These are phyloP conservation scores for Hansenula anomala DNA, from an alignment of 1,139 yeast genomes.

Conservation along the genomic window DNA sequence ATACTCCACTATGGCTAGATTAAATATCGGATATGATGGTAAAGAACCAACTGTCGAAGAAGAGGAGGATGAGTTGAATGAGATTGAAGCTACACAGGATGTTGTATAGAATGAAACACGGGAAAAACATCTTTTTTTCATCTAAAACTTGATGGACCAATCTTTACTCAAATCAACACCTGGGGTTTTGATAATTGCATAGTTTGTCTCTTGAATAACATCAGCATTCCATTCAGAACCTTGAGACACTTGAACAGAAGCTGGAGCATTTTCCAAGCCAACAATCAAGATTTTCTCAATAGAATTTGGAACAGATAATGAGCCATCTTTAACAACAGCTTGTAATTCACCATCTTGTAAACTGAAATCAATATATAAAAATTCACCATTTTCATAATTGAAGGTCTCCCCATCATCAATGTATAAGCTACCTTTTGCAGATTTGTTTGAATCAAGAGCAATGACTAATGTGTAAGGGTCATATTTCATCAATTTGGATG, in stretches of 20 bases:
- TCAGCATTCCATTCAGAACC: constrained; percentile 34
- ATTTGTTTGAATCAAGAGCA: constrained; percentile 46
- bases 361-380: constrained; percentile 34
- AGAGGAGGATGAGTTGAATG: not conserved
- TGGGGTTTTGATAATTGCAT: constrained; percentile 49
- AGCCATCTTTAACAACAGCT: constrained; percentile 23
- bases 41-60: no score
- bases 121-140: no score
- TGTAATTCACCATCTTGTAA: constrained; percentile 24
- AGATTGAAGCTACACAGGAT: no score
- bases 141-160: constrained; percentile 25
- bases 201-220: constrained; percentile 21
- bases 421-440: constrained; percentile 58
- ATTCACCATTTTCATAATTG: constrained; percentile 48
- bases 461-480: constrained; percentile 84
- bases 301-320: constrained; percentile 22
- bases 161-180: constrained; percentile 39
- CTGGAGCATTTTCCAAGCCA: constrained; percentile 26
- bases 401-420: constrained; percentile 83
- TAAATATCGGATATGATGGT: constrained; percentile 15
- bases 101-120: no score
- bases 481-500: constrained; percentile 64
- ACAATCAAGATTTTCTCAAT: constrained; percentile 62
- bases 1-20: constrained; percentile 30
- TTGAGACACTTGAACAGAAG: constrained; percentile 30